Conservation (phyloP, 345 rosid species). For the Citropsis articulata region DNA sequence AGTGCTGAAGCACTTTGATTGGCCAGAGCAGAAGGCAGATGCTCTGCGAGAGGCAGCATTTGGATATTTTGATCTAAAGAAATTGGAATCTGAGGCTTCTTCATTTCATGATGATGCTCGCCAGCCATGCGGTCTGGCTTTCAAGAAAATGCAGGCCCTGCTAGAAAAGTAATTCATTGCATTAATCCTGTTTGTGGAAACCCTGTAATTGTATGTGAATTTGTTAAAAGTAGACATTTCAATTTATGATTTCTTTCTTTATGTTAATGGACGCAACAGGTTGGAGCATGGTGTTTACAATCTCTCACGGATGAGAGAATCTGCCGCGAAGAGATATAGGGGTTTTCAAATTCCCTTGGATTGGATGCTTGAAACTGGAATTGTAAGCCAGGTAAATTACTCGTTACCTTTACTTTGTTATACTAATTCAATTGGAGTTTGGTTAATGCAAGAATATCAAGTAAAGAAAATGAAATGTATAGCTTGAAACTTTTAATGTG, state of each 20-base stretch:
- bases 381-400: conserved; percentile 70
- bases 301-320: conserved; percentile 88
- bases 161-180: conserved; percentile 69
- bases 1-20: conserved; percentile 78
- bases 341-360: conserved; percentile 72
- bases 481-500: background rate
- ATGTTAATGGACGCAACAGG: conserved; percentile 30
- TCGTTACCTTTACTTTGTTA: background rate
- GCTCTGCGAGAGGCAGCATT: conserved; percentile 93
- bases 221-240: background rate
- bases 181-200: background rate
- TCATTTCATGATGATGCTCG: conserved; percentile 64
- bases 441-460: background rate
- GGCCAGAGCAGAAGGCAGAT: conserved; percentile 96
- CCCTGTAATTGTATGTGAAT: background rate
- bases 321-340: conserved; percentile 63
- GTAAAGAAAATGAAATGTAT: background rate
- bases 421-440: background rate
- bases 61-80: conserved; percentile 82
- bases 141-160: conserved; percentile 89
- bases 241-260: background rate
- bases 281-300: conserved; percentile 92
- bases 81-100: conserved; percentile 76
- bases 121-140: conserved; percentile 62
- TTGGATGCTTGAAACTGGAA: conserved; percentile 97